phyloP scores from a whole-genome alignment of 2,329 filamentous ascomycete genomes.

The Fonsecaea multimorphosa region DNA sequence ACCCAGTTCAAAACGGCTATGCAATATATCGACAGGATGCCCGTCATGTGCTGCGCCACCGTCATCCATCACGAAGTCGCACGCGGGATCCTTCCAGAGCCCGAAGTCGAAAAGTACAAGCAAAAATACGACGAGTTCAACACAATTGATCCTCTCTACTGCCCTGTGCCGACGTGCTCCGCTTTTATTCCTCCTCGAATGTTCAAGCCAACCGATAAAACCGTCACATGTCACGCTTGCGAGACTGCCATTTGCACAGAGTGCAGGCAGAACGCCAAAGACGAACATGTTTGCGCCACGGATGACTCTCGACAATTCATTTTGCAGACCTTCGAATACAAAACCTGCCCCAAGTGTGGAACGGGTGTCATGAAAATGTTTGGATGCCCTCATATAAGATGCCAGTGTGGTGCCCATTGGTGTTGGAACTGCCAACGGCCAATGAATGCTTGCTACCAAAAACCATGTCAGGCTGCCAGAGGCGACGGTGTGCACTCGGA shows the following conservation, averaged over 20 bases:
- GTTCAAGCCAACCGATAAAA: conserved; percentile 31
- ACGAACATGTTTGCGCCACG: conserved; percentile 40
- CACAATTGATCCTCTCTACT: conserved; percentile 56
- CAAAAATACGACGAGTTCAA: conserved; percentile 53
- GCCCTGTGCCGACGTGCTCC: conserved; percentile 56
- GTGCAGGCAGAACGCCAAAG: conserved; percentile 54
- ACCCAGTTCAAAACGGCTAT: conserved; percentile 29
- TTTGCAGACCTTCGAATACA: conserved; percentile 55
- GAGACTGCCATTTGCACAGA: conserved; percentile 49
- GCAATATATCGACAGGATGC: conserved; percentile 28
- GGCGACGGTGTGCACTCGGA: conserved; percentile 34
- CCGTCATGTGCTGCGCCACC: conserved; percentile 48
- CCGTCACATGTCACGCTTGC: conserved; percentile 55
- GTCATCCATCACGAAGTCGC: conserved; percentile 53
- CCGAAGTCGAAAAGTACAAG: conserved; percentile 49
- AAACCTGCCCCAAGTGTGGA: conserved; percentile 57
- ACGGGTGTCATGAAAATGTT: conserved; percentile 56
- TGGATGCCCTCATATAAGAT: conserved; percentile 58
- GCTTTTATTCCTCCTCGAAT: conserved; percentile 53
- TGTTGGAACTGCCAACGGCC: conserved; percentile 54
- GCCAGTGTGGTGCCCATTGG: conserved; percentile 58
- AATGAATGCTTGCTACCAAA: conserved; percentile 43
- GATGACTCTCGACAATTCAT: conserved; percentile 47
- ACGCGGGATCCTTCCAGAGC: conserved; percentile 44
- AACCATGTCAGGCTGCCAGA: conserved; percentile 29